Evolutionary conservation across 2,329 filamentous ascomycete genomes (phyloP).

Genomic region (Sclerotinia borealis): DNA sequence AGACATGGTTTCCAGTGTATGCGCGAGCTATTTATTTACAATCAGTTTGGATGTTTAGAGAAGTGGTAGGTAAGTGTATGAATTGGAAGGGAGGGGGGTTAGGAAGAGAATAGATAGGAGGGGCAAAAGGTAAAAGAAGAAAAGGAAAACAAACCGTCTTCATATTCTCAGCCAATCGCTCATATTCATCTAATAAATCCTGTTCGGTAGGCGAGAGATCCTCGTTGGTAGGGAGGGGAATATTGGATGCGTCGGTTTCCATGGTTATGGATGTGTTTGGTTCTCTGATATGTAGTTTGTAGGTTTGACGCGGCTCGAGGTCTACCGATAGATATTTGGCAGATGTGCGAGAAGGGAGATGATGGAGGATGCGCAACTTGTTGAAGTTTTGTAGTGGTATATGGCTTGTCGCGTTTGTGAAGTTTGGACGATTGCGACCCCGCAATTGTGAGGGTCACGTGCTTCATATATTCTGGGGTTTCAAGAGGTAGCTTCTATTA

Average conservation of each 20-base stretch:
- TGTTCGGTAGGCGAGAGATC: conserved; percentile 79
- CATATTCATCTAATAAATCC: conserved; percentile 91
- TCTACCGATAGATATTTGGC: neutral
- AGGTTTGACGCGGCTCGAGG: neutral
- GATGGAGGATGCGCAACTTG: neutral
- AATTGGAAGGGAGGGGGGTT: neutral
- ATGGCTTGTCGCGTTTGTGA: neutral
- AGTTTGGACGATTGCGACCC: neutral
- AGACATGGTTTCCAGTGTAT: conserved; percentile 56
- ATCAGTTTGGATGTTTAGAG: neutral
- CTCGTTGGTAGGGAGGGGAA: conserved; percentile 15
- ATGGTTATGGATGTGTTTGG: neutral
- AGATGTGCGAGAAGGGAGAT: neutral
- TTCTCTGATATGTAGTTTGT: neutral
- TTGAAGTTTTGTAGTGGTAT: neutral
- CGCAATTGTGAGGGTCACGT: neutral
- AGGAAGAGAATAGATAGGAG: neutral
- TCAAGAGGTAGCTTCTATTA: too few relatives aligned
- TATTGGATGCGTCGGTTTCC: conserved; percentile 9
- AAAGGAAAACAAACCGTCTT: conserved; percentile 59
- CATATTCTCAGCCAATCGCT: conserved; percentile 80
- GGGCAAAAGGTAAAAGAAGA: neutral
- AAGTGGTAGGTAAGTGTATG: neutral
- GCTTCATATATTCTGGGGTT: neutral
- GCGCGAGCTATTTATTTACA: conserved; percentile 45